These are phyloP conservation scores for Colletotrichum orchidophilum DNA, from an alignment of 2,329 filamentous ascomycete genomes.

Conservation along the genomic window DNA sequence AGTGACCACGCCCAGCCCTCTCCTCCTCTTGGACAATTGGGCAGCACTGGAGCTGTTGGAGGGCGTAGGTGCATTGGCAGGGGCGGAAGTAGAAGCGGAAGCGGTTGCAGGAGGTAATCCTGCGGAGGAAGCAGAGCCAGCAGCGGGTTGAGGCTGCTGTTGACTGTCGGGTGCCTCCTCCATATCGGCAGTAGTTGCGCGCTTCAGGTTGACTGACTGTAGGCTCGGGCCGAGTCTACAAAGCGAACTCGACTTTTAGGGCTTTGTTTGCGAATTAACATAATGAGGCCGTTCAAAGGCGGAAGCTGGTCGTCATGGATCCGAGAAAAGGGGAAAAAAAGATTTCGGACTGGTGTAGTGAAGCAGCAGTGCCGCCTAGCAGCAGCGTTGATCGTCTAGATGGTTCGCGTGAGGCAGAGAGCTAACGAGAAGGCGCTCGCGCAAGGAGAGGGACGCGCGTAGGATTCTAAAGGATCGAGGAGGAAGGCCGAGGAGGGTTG, in stretches of 20 bases:
- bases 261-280: slow-evolving; percentile 30
- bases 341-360: not conserved
- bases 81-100: not conserved
- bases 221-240: slow-evolving; percentile 28
- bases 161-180: slow-evolving; percentile 31
- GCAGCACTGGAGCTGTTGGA: slow-evolving; percentile 30
- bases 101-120: slow-evolving; percentile 14
- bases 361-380: not conserved
- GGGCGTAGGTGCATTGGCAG: slow-evolving; percentile 6
- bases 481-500: not conserved
- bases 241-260: slow-evolving; percentile 29
- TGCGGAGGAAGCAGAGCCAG: slow-evolving; percentile 31
- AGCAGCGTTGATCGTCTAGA: not conserved
- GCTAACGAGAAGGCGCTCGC: not conserved
- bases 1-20: slow-evolving; percentile 65
- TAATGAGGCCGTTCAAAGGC: slow-evolving; percentile 32
- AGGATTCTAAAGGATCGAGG: not conserved
- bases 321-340: not conserved
- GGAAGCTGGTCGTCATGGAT: slow-evolving; percentile 15
- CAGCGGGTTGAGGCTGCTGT: slow-evolving; percentile 24
- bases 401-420: not conserved
- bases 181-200: slow-evolving; percentile 32
- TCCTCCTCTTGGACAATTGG: slow-evolving; percentile 59
- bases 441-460: not conserved
- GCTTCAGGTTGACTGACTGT: slow-evolving; percentile 32